Evolutionary conservation across 805 yeast genomes (phyloP).

Genomic region (Yarrowia keelungensis): DNA sequence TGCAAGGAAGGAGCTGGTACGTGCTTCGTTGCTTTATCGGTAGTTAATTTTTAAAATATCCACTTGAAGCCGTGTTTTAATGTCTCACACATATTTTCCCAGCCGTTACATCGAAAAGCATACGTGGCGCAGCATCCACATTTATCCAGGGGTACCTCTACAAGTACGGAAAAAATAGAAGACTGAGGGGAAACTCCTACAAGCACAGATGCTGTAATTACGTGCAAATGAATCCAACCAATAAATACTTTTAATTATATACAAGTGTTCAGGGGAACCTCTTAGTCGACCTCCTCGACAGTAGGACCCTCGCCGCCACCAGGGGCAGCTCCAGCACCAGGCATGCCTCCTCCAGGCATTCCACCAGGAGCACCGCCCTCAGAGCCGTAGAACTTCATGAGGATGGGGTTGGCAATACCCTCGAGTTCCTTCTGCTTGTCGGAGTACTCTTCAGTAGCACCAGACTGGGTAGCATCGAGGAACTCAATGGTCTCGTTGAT

Average conservation of each 20-base stretch:
- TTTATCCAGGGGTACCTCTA: conserved; percentile 2
- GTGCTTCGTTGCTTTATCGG: not conserved
- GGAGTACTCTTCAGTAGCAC: conserved; percentile 8
- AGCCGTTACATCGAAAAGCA: not conserved
- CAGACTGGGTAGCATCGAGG: conserved; percentile 40
- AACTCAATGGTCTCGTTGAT: conserved; percentile 81
- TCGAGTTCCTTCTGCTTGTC: conserved; percentile 11
- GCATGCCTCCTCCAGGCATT: conserved; percentile 53
- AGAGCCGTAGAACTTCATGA: conserved; percentile 9
- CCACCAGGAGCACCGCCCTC: conserved; percentile 64
- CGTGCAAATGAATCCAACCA: not conserved
- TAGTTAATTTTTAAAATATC: not conserved
- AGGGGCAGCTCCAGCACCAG: conserved; percentile 40
- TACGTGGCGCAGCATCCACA: not conserved
- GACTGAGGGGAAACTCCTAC: no score
- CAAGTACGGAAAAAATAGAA: no score
- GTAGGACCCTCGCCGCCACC: conserved; percentile 11
- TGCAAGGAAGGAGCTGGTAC: not conserved
- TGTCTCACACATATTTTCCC: conserved; percentile 8
- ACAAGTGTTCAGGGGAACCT: not conserved
- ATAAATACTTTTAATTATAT: conserved; percentile 8
- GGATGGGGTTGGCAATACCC: conserved; percentile 20
- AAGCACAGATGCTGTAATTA: not conserved
- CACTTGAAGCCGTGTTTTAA: not conserved
- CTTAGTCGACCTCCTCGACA: conserved; percentile 17